These are phyloP conservation scores for Hibiscus syriacus DNA, from an alignment of 345 rosid genomes.

Conservation along the genomic window DNA sequence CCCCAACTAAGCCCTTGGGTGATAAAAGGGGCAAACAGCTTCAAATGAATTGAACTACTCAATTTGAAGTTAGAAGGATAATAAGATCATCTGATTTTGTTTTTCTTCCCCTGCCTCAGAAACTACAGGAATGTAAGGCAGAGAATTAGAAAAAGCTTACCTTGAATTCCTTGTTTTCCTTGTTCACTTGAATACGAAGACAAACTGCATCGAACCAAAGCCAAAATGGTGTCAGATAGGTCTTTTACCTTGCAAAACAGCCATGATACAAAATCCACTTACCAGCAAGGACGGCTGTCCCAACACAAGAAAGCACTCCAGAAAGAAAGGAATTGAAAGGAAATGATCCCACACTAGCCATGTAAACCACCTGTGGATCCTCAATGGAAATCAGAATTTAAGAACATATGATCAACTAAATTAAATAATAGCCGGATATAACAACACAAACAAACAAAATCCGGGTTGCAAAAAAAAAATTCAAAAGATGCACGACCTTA, in stretches of 20 bases:
- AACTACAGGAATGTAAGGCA: background rate
- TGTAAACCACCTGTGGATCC: constrained; percentile 65
- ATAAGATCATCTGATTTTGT: background rate
- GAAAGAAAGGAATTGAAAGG: constrained; percentile 98
- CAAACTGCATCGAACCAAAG: constrained; percentile 49
- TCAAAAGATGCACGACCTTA: background rate
- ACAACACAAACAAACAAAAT: no score
- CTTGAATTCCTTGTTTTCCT: constrained; percentile 97
- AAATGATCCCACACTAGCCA: constrained; percentile 94
- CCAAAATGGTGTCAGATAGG: background rate
- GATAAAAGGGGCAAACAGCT: background rate
- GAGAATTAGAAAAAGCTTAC: constrained; percentile 18
- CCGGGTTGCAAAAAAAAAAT: background rate
- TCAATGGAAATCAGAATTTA: constrained; percentile 4
- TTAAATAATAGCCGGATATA: background rate
- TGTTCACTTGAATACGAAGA: constrained; percentile 98
- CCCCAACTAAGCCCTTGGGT: background rate
- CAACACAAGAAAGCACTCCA: constrained; percentile 94
- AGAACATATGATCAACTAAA: background rate
- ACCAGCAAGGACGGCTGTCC: constrained; percentile 99
- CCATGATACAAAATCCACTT: constrained; percentile 16
- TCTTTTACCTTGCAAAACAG: background rate
- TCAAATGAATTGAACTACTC: background rate
- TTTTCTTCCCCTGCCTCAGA: background rate
- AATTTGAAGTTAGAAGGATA: background rate